Conservation (phyloP, 352 stramenopile species). For the Globisporangium radiosum region DNA sequence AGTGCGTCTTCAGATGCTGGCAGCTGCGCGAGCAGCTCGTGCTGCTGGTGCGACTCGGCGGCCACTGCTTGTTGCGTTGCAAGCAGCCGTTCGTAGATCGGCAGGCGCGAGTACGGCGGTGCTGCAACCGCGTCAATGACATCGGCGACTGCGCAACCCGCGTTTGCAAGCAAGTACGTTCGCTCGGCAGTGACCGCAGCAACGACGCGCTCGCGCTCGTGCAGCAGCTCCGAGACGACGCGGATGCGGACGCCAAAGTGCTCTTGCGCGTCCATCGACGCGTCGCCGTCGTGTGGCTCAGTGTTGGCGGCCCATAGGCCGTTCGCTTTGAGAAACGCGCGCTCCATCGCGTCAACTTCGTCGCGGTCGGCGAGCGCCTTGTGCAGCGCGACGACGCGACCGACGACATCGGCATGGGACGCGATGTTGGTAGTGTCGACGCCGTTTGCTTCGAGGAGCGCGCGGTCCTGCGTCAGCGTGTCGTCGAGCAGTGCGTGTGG, state of each 20-base stretch:
- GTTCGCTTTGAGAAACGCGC: slow-evolving; percentile 10
- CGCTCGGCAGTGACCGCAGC: slow-evolving; percentile 3
- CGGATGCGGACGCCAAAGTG: slow-evolving; percentile 13
- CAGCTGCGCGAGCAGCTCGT: slow-evolving; percentile 16
- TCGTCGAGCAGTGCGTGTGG: slow-evolving; percentile 52
- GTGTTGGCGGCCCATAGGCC: background rate
- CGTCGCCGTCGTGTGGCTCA: background rate
- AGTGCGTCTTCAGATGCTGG: slow-evolving; percentile 11
- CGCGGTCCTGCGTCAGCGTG: slow-evolving; percentile 40
- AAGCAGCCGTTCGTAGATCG: slow-evolving; percentile 8
- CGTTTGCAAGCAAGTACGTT: slow-evolving; percentile 2
- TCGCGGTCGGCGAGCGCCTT: slow-evolving; percentile 4
- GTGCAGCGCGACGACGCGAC: slow-evolving; percentile 17
- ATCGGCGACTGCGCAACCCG: background rate
- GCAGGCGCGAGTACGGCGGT: slow-evolving; percentile 11
- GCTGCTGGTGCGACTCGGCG: slow-evolving; percentile 1
- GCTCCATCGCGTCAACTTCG: slow-evolving; percentile 9
- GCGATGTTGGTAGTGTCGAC: slow-evolving; percentile 8
- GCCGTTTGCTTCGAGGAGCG: slow-evolving; percentile 23
- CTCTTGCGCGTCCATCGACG: slow-evolving; percentile 10
- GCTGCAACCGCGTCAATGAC: background rate
- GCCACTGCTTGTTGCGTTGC: background rate
- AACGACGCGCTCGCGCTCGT: background rate
- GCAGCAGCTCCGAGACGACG: slow-evolving; percentile 8
- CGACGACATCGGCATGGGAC: slow-evolving; percentile 15